Evolutionary conservation across 2,329 filamentous ascomycete species (phyloP).

Genomic region (Cladosporium phlei): DNA sequence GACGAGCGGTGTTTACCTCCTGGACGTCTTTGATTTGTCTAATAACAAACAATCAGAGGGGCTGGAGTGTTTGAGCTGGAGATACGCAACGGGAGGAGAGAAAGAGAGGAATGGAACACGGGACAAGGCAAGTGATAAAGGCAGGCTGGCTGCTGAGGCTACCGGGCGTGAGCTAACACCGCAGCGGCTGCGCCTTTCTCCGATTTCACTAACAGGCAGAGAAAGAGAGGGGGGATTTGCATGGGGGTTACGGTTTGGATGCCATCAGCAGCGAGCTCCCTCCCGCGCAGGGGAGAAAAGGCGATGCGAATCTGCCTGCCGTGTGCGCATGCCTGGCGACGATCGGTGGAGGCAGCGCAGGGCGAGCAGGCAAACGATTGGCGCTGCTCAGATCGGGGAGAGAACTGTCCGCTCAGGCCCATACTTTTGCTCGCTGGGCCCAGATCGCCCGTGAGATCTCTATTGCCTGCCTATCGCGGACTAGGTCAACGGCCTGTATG

Average conservation of each 20-base stretch:
- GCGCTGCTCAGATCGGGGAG: slow-evolving; percentile 8
- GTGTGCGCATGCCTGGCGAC: neutral
- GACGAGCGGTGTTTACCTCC: slow-evolving; percentile 2
- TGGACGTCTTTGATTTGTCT: slow-evolving; percentile 18
- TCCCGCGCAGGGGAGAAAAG: neutral
- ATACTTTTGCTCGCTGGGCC: slow-evolving; percentile 1
- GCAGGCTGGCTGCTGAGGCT: slow-evolving; percentile 9
- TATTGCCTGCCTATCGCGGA: slow-evolving; percentile 5
- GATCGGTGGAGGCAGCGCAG: slow-evolving; percentile 3
- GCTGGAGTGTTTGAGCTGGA: neutral
- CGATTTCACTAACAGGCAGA: too few species aligned
- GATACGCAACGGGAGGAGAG: slow-evolving; percentile 1
- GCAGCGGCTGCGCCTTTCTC: slow-evolving; percentile 12
- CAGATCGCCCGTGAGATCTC: slow-evolving; percentile 13
- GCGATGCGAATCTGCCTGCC: slow-evolving; percentile 8
- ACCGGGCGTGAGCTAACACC: neutral
- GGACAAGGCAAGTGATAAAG: slow-evolving; percentile 10
- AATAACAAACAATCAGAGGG: slow-evolving; percentile 18
- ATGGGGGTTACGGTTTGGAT: slow-evolving; percentile 4
- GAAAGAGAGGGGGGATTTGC: slow-evolving; percentile 2
- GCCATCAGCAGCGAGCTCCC: slow-evolving; percentile 3
- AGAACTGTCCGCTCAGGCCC: neutral
- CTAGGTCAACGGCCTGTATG: slow-evolving; percentile 5
- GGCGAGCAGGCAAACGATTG: slow-evolving; percentile 6
- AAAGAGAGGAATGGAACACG: slow-evolving; percentile 9